A percentile compares a stretch with the other conserved stretches of the same genome.
These are phyloP conservation scores for Pichia eremophila DNA, from an alignment of 805 yeast genomes.

Conservation along the genomic window DNA sequence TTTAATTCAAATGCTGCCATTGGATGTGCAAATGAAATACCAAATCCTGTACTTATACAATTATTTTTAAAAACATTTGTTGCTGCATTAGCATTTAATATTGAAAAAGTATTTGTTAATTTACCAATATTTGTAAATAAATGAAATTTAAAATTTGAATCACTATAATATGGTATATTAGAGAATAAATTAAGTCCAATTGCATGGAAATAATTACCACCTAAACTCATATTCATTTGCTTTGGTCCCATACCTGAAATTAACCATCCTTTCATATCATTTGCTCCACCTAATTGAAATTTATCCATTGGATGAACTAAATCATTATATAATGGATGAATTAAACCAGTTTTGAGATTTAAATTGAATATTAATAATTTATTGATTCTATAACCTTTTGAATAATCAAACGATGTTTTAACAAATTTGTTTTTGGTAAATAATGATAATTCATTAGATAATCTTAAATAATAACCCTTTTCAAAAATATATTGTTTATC, in stretches of 20 bases:
- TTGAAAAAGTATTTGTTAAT: slow-evolving; percentile 20
- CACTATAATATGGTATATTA: slow-evolving; percentile 33
- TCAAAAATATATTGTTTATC: slow-evolving; percentile 35
- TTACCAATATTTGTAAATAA: slow-evolving; percentile 40
- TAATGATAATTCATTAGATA: slow-evolving; percentile 19
- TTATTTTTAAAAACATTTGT: slow-evolving; percentile 3
- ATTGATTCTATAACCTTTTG: slow-evolving; percentile 22
- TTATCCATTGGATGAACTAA: slow-evolving; percentile 38
- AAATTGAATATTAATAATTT: slow-evolving; percentile 15
- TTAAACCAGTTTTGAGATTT: slow-evolving; percentile 20
- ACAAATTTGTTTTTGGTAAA: slow-evolving; percentile 27
- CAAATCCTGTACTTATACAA: slow-evolving; percentile 34
- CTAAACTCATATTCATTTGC: slow-evolving; percentile 37
- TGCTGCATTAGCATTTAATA: too few relatives aligned
- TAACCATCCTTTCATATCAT: slow-evolving; percentile 44
- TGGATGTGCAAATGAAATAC: slow-evolving; percentile 46
- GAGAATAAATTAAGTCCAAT: slow-evolving; percentile 38
- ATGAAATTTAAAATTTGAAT: slow-evolving; percentile 40
- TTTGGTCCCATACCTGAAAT: slow-evolving; percentile 50
- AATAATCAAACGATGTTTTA: slow-evolving; percentile 34
- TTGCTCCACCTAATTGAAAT: slow-evolving; percentile 51
- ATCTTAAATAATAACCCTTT: slow-evolving; percentile 29
- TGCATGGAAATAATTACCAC: slow-evolving; percentile 41
- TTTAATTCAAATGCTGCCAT: slow-evolving; percentile 51
- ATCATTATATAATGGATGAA: slow-evolving; percentile 12